Evolutionary conservation across 345 rosid species (phyloP), one percentile per base, ranked within the genome.

Genomic region (Populus davidiana): DNA sequence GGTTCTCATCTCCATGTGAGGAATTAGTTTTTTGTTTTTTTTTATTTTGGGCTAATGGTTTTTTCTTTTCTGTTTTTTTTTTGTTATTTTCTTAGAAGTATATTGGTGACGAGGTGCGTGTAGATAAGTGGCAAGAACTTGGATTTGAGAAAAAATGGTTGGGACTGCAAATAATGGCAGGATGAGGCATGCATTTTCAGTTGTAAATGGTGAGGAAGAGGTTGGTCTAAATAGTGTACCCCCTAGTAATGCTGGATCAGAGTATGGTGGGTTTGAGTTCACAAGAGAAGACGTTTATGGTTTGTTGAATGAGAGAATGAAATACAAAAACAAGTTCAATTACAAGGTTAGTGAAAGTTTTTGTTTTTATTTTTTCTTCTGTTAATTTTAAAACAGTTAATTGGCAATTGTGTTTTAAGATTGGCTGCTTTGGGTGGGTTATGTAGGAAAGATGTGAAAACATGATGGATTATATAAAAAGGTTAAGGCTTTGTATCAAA

Each of bases 391-490:
- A 25, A 52, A 69, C 67, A 41, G 67, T 56, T 71, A 54, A 54
- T 73, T 73, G 35, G 39, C 44, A 67, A 17, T 65, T 65, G n/a
- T 47, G 43, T 73, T 69, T 65, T 23, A 77, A 64, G 72, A 75
- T 75, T 49, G 74, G 76, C 73, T 77, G 36, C 49, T 75, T 85
- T 73, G 73, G 20, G 38, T 18, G 69, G 75, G 71, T 82, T 82
- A 65, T 77, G 81, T 83, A 93, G 99, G 99, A 96, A 90, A 88
- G 96, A 87, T 90, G 98, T 69, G 99, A 96, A 75, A 91, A 88
- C 80, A 93, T 93, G 99, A 78, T 88, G 90, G 98, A 93, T 63
- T 96, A 96, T 71, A 93, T 96, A 49, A 92, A 87, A 83, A 89
- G 96, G 85, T 88, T 96, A 77, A 87, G 98, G 88, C 94, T 91